Conservation (phyloP, 805 yeast genomes). For the Candida germanica region DNA sequence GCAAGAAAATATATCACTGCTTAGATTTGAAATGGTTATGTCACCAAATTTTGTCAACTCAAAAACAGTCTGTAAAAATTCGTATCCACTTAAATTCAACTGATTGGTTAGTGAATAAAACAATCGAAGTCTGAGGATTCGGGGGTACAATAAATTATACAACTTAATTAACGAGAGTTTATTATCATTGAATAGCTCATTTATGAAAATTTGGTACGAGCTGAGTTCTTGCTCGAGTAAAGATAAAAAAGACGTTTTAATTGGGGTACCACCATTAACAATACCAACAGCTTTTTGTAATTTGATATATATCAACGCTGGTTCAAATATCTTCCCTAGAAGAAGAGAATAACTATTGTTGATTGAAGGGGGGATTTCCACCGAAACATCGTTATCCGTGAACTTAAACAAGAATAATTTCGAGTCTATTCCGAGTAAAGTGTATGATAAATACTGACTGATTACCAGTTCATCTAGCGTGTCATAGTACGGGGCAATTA, state of each 20-base stretch:
- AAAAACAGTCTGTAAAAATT: conserved; percentile 52
- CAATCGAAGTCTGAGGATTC: conserved; percentile 57
- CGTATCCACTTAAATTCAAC: conserved; percentile 41
- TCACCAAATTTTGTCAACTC: conserved; percentile 65
- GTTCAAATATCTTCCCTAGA: conserved; percentile 60
- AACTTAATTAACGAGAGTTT: conserved; percentile 34
- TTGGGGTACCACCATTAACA: conserved; percentile 41
- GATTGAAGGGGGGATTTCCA: conserved; percentile 49
- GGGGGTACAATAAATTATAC: conserved; percentile 43
- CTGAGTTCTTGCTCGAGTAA: conserved; percentile 40
- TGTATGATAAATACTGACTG: conserved; percentile 46
- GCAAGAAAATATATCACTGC: conserved; percentile 42
- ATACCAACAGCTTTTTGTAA: conserved; percentile 25
- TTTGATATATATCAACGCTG: conserved; percentile 61
- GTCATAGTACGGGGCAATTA: conserved; percentile 28
- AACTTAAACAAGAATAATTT: conserved; percentile 46
- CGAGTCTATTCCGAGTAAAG: conserved; percentile 62
- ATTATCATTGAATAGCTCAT: conserved; percentile 25
- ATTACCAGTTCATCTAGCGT: conserved; percentile 32
- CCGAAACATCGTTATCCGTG: conserved; percentile 18
- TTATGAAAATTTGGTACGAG: conserved; percentile 34
- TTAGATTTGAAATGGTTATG: conserved; percentile 38
- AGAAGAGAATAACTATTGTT: conserved; percentile 56
- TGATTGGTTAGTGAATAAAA: conserved; percentile 43
- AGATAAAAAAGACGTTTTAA: conserved; percentile 59